phyloP scores from a whole-genome alignment of 2,329 filamentous ascomycete species.

The Diaporthe helianthi region DNA sequence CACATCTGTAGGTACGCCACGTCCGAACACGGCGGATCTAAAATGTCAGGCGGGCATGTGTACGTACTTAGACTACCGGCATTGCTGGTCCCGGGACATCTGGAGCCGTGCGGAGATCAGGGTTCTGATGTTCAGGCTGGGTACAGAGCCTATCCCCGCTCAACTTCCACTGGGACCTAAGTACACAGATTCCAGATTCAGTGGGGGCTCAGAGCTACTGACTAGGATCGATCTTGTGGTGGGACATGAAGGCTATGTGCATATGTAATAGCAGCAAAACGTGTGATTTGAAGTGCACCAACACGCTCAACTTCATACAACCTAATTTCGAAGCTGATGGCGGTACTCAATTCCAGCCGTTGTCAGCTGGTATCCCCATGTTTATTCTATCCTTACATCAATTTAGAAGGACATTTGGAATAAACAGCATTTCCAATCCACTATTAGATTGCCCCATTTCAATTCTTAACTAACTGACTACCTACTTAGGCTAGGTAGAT shows the following conservation, averaged over 20 bases:
- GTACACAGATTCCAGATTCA: too few species aligned
- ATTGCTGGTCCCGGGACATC: not conserved
- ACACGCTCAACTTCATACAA: too few species aligned
- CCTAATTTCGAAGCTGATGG: not conserved
- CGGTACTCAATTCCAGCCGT: too few species aligned
- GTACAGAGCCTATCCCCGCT: constrained; percentile 1
- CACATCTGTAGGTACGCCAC: too few species aligned
- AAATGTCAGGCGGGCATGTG: not conserved
- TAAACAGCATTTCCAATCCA: not conserved
- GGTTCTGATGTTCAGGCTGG: constrained; percentile 1
- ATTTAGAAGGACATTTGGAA: too few species aligned
- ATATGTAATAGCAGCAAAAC: too few species aligned
- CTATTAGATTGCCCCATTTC: too few species aligned
- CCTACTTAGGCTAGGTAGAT: too few species aligned
- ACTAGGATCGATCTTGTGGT: not conserved
- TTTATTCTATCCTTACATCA: too few species aligned
- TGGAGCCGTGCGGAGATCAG: constrained; percentile 3
- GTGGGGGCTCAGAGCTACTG: too few species aligned
- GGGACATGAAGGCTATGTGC: not conserved
- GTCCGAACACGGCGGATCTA: constrained; percentile 11
- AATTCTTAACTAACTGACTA: too few species aligned
- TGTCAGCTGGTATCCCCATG: not conserved
- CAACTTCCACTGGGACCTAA: not conserved
- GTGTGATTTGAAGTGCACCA: not conserved
- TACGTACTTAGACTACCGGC: too few species aligned